A percentile compares a stretch with the other conserved stretches of the same genome.
These are phyloP conservation scores for Phylloporus sp. DNA, from an alignment of 768 basidiomycete species.

Conservation along the genomic window DNA sequence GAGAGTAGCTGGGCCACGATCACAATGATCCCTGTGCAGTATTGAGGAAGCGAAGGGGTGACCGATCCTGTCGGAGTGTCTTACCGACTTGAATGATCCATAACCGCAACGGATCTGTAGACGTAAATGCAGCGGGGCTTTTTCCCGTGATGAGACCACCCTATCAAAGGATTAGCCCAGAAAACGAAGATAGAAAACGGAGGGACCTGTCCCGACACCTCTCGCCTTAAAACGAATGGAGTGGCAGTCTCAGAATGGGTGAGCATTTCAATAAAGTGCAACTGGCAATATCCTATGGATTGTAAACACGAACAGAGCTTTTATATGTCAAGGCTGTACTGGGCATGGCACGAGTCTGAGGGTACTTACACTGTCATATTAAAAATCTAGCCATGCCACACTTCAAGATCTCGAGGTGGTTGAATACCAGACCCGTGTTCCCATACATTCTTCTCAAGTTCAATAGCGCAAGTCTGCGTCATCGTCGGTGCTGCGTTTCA, in stretches of 20 bases:
- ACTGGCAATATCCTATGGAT: neutral
- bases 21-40: conserved; percentile 68
- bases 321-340: neutral
- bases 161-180: conserved; percentile 31
- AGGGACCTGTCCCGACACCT: conserved; percentile 22
- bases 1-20: conserved; percentile 70
- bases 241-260: neutral
- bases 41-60: neutral
- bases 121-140: conserved; percentile 64
- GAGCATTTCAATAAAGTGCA: neutral
- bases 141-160: conserved; percentile 73
- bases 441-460: no score
- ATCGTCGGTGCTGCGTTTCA: neutral
- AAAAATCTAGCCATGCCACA: no score
- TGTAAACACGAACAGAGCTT: neutral
- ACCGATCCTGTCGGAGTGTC: conserved; percentile 16
- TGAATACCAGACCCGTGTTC: no score
- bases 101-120: conserved; percentile 64
- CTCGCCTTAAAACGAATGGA: conserved; percentile 1
- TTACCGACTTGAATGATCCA: conserved; percentile 78
- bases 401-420: no score
- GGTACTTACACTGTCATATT: no score
- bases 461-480: neutral
- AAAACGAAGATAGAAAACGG: neutral
- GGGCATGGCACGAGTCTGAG: neutral